A percentile compares a stretch with the other conserved stretches of the same genome.
Evolutionary conservation across 768 basidiomycete species (phyloP).

Genomic region (Mycena vulgaris): DNA sequence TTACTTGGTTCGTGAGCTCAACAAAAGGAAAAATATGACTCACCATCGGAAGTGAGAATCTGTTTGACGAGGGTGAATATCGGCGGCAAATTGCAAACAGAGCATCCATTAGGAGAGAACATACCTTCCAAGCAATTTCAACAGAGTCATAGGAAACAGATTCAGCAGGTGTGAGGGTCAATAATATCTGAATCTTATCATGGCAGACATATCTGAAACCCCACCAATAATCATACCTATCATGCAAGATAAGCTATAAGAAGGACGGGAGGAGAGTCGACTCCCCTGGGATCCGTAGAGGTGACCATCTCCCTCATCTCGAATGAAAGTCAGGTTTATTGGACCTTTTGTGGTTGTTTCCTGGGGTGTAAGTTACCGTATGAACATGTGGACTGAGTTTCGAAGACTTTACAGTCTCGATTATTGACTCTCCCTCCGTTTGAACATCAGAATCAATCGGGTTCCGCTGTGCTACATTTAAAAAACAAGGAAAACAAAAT

Average conservation of each 20-base stretch:
- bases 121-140: slow-evolving; percentile 10
- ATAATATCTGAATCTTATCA: slow-evolving; percentile 8
- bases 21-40: not conserved
- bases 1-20: not conserved
- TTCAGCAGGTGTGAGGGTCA: slow-evolving; percentile 1
- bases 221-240: slow-evolving; percentile 3
- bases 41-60: slow-evolving; percentile 5
- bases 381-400: not conserved
- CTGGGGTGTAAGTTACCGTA: not conserved
- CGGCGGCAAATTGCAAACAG: not conserved
- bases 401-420: not conserved
- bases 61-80: not conserved
- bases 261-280: not conserved
- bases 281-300: not conserved
- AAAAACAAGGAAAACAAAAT: not conserved
- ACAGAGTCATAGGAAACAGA: not conserved
- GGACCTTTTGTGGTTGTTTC: not conserved
- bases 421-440: not conserved
- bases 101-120: not conserved
- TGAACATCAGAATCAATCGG: not conserved
- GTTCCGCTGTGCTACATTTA: not conserved
- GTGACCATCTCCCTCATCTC: not conserved
- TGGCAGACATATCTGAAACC: not conserved
- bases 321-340: slow-evolving; percentile 8
- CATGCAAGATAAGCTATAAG: not conserved